Evolutionary conservation across 2,329 filamentous ascomycete genomes (phyloP), one percentile per base, ranked within the genome.

Genomic region (Alternaria alternata): DNA sequence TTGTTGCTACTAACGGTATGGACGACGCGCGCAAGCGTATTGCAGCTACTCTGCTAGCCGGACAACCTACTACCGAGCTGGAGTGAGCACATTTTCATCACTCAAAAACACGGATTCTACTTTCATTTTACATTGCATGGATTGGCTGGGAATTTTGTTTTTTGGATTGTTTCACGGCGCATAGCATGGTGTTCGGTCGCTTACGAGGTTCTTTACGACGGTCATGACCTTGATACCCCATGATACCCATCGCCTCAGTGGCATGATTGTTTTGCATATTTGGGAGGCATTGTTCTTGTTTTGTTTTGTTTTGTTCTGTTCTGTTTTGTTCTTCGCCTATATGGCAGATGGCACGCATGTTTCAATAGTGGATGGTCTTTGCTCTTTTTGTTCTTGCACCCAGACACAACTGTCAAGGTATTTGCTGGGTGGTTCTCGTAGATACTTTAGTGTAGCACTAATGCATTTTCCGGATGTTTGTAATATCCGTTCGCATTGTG

Each of bases 11-110:
- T 36, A 64, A 73, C 0, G 85, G 90, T 55, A 86, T 92, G 82
- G 80, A 82, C 2, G 76, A 83, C 51, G 88, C 90, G 67, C 83
- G 89, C 24, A 81, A 84, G 54, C 82, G 87, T 44, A 85, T 93
- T 43, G 90, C 89, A 0, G 86, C 85, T 1, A 84, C 90, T 57
- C 77, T 93, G 9, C 71, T 93, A 36, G 89, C 91, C 54, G 84
- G 85, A 7, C 51, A 61, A 2, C 55, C 68, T 2, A 70, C 68
- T 6, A 66, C 62, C 1, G 74, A 77, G 59, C 22, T 75, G 49
- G 64, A 72, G 4, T 76, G 59, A 67, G 57, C 24, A 49, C 18
- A 12, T 38, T 32, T 11, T 22, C 28, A 7, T 36, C 14, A 7
- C 18, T 16, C 30, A 28, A 16, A 49, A 28, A n/a, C n/a, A 39